Conservation (phyloP, 2,329 filamentous ascomycete species). For the Talaromyces sp. region DNA sequence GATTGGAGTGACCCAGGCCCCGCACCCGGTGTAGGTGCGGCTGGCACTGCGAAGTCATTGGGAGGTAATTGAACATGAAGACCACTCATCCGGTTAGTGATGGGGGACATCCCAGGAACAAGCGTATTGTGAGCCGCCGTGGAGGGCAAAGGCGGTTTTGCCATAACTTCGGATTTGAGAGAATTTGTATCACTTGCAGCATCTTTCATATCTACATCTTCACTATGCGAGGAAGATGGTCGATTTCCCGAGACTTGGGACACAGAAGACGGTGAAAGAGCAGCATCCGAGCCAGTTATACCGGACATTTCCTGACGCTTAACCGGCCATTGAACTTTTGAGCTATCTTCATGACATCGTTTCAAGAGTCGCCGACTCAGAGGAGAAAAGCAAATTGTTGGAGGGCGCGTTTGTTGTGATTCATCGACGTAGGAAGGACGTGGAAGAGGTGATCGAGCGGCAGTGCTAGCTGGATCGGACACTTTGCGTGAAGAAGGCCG, state of each 20-base stretch:
- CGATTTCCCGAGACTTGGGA: not conserved
- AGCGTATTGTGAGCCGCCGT: conserved; percentile 35
- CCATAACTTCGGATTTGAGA: conserved; percentile 9
- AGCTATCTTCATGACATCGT: conserved; percentile 38
- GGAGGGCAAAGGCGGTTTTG: conserved; percentile 25
- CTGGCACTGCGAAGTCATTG: conserved; percentile 20
- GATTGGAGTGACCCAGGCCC: conserved; percentile 27
- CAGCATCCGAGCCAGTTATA: conserved; percentile 1
- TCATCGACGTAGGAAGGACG: conserved; percentile 38
- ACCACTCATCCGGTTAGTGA: conserved; percentile 19
- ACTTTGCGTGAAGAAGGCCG: not conserved
- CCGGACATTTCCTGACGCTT: conserved; percentile 20
- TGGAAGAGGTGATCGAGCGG: conserved; percentile 22
- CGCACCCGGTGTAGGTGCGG: conserved; percentile 25
- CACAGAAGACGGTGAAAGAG: not conserved
- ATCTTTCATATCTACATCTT: conserved; percentile 47
- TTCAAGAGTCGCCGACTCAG: conserved; percentile 40
- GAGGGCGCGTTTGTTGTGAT: conserved; percentile 36
- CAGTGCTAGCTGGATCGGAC: not conserved
- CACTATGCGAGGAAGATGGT: conserved; percentile 9
- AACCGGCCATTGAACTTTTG: conserved; percentile 29
- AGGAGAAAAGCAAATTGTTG: conserved; percentile 31
- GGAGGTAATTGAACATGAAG: conserved; percentile 28
- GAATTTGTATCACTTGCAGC: conserved; percentile 23
- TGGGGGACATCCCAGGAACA: conserved; percentile 21